Evolutionary conservation across 768 basidiomycete species (phyloP), one percentile per base, ranked within the genome.

Genomic region (Pisolithus marmoratus): DNA sequence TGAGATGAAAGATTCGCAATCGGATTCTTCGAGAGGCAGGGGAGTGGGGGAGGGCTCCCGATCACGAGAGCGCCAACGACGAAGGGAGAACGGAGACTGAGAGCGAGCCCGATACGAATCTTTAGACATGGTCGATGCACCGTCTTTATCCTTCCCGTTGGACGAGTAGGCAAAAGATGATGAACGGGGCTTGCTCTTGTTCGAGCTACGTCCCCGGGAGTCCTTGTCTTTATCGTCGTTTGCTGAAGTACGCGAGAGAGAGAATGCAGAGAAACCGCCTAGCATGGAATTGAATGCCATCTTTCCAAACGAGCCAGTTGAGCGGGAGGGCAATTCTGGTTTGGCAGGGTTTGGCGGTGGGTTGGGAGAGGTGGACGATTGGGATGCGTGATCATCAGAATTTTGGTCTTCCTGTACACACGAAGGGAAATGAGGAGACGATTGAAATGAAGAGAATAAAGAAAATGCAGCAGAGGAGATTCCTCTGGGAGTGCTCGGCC

Each of bases 1-100:
- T 37, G 43, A 59, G 15, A 17, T 54, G 50, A 70, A 46, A 0
- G 66, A 68, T 41, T 81, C 78, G 38, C 76, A 73, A 52, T 83
- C 78, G 3, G 83, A 73, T 46, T 77, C 72, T 40, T 82, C 81
- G 62, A 84, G 67, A 37, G 76, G 78, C 60, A 80, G 74, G 27
- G 81, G 78, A 0, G 77, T 71, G 24, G 78, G 83, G 3, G 83
- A 84, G 6, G 73, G 59, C 1, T 83, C 81, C 23, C 80, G 73
- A 50, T 76, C 76, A 48, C 79, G 72, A 8, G 78, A 71, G 54
- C 87, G 79, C 51, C 82, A 78, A 31, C 87, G 77, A 40, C 89
- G 77, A 51, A 90, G 79, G 40, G 73, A 74, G 65, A 96, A 95
- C 38, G 94, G 89, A 2, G 91, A 90, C 59, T 84, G 76, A 43